These are phyloP conservation scores for Curvularia lunata DNA, from an alignment of 2,329 filamentous ascomycete genomes.

Conservation along the genomic window DNA sequence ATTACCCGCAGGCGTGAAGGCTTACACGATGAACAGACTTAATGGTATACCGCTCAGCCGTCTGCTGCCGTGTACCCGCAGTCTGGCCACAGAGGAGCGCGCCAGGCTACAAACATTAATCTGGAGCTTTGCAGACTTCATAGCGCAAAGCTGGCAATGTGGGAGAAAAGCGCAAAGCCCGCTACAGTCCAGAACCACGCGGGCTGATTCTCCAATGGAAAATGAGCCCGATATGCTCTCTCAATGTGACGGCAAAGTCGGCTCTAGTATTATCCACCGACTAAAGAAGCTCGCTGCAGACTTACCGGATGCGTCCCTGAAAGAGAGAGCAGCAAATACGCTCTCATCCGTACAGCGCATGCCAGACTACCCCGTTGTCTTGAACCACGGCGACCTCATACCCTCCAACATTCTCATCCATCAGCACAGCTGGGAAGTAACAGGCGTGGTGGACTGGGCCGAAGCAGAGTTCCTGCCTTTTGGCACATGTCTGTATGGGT, in stretches of 20 bases:
- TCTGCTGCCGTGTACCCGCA: slow-evolving; percentile 13
- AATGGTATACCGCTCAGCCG: slow-evolving; percentile 32
- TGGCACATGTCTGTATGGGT: slow-evolving; percentile 64
- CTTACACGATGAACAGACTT: slow-evolving; percentile 38
- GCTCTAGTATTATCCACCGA: slow-evolving; percentile 32
- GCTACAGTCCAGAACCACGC: slow-evolving; percentile 5
- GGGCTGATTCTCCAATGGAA: slow-evolving; percentile 31
- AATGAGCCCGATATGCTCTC: slow-evolving; percentile 17
- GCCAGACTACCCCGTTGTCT: slow-evolving; percentile 57
- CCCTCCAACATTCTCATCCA: slow-evolving; percentile 64
- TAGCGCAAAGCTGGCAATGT: slow-evolving; percentile 35
- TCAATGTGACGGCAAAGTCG: slow-evolving; percentile 39
- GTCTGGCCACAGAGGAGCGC: slow-evolving; percentile 1
- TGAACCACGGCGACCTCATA: slow-evolving; percentile 68
- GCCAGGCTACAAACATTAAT: slow-evolving; percentile 33
- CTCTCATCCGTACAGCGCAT: slow-evolving; percentile 54
- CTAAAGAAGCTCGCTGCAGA: slow-evolving; percentile 31
- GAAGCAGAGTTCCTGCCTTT: slow-evolving; percentile 68
- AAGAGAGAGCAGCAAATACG: slow-evolving; percentile 23
- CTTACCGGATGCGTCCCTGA: slow-evolving; percentile 33
- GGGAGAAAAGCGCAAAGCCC: neutral
- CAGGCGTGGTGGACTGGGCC: slow-evolving; percentile 68
- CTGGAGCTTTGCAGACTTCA: slow-evolving; percentile 34
- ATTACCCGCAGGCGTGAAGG: slow-evolving; percentile 22
- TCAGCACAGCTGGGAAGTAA: slow-evolving; percentile 52